These are phyloP conservation scores for Choiromyces venosus DNA, from an alignment of 495 filamentous ascomycete species.

Conservation along the genomic window DNA sequence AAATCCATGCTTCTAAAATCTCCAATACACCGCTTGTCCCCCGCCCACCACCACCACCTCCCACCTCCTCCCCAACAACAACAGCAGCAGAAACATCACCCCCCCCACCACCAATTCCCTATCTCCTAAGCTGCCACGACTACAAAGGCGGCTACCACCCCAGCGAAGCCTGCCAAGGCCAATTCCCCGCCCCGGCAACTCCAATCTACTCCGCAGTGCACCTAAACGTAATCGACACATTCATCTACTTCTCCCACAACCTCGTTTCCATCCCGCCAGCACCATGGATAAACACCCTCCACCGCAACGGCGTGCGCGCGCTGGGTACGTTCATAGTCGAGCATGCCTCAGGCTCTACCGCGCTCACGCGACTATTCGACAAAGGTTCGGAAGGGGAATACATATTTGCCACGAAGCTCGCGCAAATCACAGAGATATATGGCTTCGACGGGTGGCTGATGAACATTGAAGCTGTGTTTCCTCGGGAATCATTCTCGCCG, in stretches of 20 bases:
- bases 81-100: not conserved
- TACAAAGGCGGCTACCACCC: conserved; percentile 48
- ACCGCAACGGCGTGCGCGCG: conserved; percentile 46
- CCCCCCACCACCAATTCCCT: conserved; percentile 25
- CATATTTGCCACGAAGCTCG: conserved; percentile 44
- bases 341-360: conserved; percentile 32
- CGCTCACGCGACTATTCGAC: conserved; percentile 42
- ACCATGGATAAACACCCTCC: conserved; percentile 48
- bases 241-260: conserved; percentile 50
- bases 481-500: conserved; percentile 25
- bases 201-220: conserved; percentile 44
- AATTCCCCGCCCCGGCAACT: conserved; percentile 24
- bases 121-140: conserved; percentile 46
- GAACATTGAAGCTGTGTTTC: conserved; percentile 48
- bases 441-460: conserved; percentile 51
- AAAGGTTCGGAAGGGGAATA: conserved; percentile 38
- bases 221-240: conserved; percentile 45
- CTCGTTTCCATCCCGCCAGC: conserved; percentile 47
- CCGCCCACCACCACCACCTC: conserved; percentile 19
- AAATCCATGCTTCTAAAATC: conserved; percentile 44
- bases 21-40: conserved; percentile 45
- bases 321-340: conserved; percentile 49
- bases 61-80: not conserved
- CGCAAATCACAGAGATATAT: conserved; percentile 43
- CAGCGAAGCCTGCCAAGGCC: conserved; percentile 43